Evolutionary conservation across 2,329 filamentous ascomycete species (phyloP).

Genomic region (Aureobasidium uvarum): DNA sequence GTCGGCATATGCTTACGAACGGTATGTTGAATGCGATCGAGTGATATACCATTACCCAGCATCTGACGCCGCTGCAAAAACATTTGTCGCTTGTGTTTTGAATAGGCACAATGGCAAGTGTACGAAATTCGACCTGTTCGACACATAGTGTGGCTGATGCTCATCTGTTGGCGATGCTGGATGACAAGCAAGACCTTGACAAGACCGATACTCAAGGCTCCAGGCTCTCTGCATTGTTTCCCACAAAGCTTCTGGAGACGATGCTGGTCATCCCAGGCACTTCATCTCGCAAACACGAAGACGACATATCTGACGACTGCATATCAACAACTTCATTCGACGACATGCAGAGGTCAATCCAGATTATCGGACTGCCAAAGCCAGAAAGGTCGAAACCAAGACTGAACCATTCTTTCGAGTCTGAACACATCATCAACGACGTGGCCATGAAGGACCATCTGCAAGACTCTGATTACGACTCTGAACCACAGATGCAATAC

Average conservation of each 20-base stretch:
- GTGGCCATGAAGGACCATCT: not conserved
- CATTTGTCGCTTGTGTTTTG: not conserved
- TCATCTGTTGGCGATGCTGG: not conserved
- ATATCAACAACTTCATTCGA: not conserved
- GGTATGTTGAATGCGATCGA: not conserved
- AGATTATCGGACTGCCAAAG: not conserved
- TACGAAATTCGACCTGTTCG: not conserved
- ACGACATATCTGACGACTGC: not conserved
- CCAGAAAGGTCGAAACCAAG: not conserved
- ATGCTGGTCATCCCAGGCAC: not conserved
- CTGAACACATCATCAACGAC: not conserved
- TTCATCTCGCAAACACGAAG: not conserved
- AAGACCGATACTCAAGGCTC: not conserved
- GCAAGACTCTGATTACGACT: not conserved
- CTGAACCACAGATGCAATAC: conserved; percentile 14
- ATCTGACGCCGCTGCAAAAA: not conserved
- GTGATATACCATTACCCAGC: not conserved
- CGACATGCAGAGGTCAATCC: not conserved
- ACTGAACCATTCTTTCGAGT: not conserved
- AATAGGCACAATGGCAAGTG: not conserved
- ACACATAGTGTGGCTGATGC: conserved; percentile 15
- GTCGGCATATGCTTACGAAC: conserved; percentile 7
- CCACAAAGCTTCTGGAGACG: not conserved
- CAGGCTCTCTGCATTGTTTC: not conserved
- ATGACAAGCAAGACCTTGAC: not conserved